These are phyloP conservation scores for Gossypium thurberi DNA, from an alignment of 345 rosid genomes.

Conservation along the genomic window DNA sequence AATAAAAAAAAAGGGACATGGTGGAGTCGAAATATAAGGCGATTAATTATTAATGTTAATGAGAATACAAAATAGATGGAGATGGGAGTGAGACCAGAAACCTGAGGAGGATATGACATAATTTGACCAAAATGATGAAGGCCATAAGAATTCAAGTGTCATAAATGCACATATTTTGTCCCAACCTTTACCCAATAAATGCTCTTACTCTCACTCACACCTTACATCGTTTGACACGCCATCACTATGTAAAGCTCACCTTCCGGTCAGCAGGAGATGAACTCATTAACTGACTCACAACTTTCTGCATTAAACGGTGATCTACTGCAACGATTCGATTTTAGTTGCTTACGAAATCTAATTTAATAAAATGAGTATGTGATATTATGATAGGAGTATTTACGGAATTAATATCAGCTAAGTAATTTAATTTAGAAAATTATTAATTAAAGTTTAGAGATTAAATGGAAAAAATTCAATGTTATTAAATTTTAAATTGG, in stretches of 20 bases:
- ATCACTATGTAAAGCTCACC: slow-evolving; percentile 5
- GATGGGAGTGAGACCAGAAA: background rate
- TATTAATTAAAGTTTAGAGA: too few species aligned
- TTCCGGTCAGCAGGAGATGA: background rate
- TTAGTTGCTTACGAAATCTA: too few species aligned
- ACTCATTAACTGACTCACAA: background rate
- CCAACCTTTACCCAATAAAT: slow-evolving; percentile 14
- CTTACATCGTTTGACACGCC: slow-evolving; percentile 10
- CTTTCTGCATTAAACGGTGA: too few species aligned
- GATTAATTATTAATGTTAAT: too few species aligned
- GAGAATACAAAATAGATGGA: background rate
- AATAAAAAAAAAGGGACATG: background rate
- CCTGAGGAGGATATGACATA: background rate
- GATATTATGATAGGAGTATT: too few species aligned
- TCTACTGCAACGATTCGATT: too few species aligned
- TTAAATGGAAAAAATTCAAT: too few species aligned
- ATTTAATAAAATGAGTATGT: too few species aligned
- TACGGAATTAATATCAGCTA: too few species aligned
- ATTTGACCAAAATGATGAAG: slow-evolving; percentile 20
- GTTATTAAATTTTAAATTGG: too few species aligned
- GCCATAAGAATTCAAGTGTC: slow-evolving; percentile 13
- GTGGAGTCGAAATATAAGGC: background rate
- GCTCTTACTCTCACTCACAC: background rate
- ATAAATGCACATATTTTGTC: slow-evolving; percentile 16
- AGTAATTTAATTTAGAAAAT: too few species aligned